Base-by-base conservation (phyloP, 805 yeast genomes). In the Wickerhamiella sergipiensis region DNA sequence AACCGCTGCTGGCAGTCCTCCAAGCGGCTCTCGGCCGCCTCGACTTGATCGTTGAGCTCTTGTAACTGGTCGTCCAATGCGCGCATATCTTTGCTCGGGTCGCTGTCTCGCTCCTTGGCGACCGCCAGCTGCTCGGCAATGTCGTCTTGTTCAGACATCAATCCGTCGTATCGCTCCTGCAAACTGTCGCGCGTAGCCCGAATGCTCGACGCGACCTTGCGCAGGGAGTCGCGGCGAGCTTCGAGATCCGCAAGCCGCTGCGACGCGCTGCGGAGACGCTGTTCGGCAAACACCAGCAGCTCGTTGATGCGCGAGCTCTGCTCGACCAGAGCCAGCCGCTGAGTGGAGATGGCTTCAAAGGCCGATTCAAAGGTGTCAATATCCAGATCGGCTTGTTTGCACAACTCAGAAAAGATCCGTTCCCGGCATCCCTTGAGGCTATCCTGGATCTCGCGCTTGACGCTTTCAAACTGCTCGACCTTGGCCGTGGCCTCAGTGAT, bases 271-370 rank as follows among this genome's bases (percentile, higher is more conserved):
- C 62, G 64, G 3, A 75, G 59, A 50, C 88, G 74, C 50, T 80
- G 85, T 8, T 58, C 64, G 61, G 85, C 95, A 63, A 85, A 84
- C 10, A 70, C 69, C 17, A 83, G 58, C 58, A 82, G 82, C 52
- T 75, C 82, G 33, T 79, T 71, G 43, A 85, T 64, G 7, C 78
- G 74, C 15, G 81, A 66, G 17, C 83, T 74, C 50, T 84, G 83
- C 53, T 79, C 79, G 42, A 77, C 69, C 52, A 76, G 76, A 55
- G 79, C 79, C 1, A 83, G 72, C 45, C 80, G 70, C 60, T 83
- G 86, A 53, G 77, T 78, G 1, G 64, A 38, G 18, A 50, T 42
- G 8, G 19, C 42, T 3, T 47, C 52, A 17, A 47, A 46, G 1
- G 47, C 48, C 1, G 45, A 43, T 26, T 59, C 61, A 53, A 59